Evolutionary conservation across 2,329 filamentous ascomycete genomes (phyloP).

Genomic region (Cordyceps cateniannulata): DNA sequence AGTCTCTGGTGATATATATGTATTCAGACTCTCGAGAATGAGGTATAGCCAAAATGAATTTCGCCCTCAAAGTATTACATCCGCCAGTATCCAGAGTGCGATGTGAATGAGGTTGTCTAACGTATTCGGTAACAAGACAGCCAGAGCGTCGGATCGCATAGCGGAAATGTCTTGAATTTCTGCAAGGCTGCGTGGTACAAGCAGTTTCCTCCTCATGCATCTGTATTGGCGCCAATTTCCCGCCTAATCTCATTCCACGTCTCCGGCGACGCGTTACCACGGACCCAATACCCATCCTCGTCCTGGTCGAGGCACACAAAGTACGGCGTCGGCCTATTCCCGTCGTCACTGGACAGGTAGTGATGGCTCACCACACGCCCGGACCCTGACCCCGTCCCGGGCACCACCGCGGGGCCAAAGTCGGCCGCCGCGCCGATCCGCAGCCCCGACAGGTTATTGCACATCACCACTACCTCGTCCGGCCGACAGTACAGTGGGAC

Average conservation of each 20-base stretch:
- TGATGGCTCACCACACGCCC: background rate
- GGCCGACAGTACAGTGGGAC: background rate
- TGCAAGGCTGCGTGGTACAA: background rate
- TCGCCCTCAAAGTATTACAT: no score
- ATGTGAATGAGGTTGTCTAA: no score
- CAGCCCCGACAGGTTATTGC: constrained; percentile 3
- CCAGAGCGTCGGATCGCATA: no score
- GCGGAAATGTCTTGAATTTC: no score
- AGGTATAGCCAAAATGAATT: no score
- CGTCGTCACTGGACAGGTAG: background rate
- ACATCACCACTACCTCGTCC: background rate
- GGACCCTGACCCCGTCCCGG: background rate
- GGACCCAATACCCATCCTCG: background rate
- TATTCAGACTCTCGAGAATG: no score
- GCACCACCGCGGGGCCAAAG: background rate
- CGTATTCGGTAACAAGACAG: no score
- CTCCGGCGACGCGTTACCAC: background rate
- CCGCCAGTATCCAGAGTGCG: no score
- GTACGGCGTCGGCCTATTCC: background rate
- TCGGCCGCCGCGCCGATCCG: constrained; percentile 1
- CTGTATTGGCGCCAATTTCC: background rate
- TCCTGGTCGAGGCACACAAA: background rate
- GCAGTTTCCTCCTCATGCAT: background rate
- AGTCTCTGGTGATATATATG: no score
- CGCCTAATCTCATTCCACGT: background rate